Evolutionary conservation across 495 filamentous ascomycete species (phyloP).

Genomic region (Cenococcum geophilum): DNA sequence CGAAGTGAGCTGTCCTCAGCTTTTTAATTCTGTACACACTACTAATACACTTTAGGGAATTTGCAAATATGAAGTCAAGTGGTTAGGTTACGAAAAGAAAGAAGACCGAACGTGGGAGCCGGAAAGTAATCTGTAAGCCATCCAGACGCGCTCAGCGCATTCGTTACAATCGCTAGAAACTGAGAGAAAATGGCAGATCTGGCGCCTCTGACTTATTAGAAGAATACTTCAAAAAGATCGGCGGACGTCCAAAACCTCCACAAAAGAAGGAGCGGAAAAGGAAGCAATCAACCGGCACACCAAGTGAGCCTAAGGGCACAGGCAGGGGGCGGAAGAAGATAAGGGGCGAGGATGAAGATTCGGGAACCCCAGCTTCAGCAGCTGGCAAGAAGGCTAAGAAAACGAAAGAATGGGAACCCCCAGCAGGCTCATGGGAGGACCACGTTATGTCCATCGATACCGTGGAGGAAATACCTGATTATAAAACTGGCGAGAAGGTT

Average conservation of each 20-base stretch:
- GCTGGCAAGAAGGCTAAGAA: slow-evolving; percentile 11
- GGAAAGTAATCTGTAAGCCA: slow-evolving; percentile 51
- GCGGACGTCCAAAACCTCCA: slow-evolving; percentile 46
- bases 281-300: slow-evolving; percentile 23
- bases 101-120: slow-evolving; percentile 57
- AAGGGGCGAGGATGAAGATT: background rate
- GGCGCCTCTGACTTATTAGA: slow-evolving; percentile 50
- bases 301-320: slow-evolving; percentile 23
- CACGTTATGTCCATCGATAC: slow-evolving; percentile 52
- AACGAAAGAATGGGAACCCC: slow-evolving; percentile 45
- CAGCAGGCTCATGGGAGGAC: slow-evolving; percentile 52
- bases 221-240: slow-evolving; percentile 52
- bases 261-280: slow-evolving; percentile 18
- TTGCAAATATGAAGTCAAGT: slow-evolving; percentile 50
- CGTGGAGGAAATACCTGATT: slow-evolving; percentile 42
- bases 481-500: slow-evolving; percentile 35
- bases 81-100: slow-evolving; percentile 55
- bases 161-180: background rate
- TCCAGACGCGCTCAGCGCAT: background rate
- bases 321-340: slow-evolving; percentile 12
- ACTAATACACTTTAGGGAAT: slow-evolving; percentile 13
- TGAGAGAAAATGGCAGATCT: slow-evolving; percentile 27
- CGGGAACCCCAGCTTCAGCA: background rate
- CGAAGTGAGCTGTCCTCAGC: slow-evolving; percentile 33
- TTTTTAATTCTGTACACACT: slow-evolving; percentile 1